phyloP scores from a whole-genome alignment of 371 early-diverging fungal genomes.

The Rhizopus stolonifer region DNA sequence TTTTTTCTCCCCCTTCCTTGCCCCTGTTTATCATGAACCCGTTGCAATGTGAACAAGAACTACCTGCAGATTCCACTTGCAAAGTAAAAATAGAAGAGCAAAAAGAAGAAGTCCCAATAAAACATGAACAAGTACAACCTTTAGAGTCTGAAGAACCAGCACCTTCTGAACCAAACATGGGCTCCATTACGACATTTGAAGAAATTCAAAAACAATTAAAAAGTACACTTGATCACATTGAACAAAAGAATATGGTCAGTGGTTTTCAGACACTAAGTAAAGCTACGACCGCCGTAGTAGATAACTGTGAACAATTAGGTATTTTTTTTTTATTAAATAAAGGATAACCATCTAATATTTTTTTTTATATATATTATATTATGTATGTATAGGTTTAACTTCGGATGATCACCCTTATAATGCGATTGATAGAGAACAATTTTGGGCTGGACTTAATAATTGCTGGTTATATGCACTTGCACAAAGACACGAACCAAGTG shows the following conservation, averaged over 20 bases:
- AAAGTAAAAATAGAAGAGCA: background rate
- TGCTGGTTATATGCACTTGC: constrained; percentile 79
- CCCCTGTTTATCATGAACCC: no score
- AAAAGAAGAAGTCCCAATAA: constrained; percentile 14
- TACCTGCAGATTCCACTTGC: no score
- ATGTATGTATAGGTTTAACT: constrained; percentile 45
- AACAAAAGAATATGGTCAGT: constrained; percentile 64
- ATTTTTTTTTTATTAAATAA: constrained; percentile 7
- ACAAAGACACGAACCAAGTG: constrained; percentile 57
- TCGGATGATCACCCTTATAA: constrained; percentile 54
- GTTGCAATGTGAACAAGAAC: no score
- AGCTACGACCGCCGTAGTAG: constrained; percentile 70
- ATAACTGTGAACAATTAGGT: constrained; percentile 73
- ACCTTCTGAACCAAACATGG: constrained; percentile 7
- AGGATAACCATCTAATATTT: background rate
- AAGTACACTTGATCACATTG: constrained; percentile 67
- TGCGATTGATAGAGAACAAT: constrained; percentile 62
- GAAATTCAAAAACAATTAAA: constrained; percentile 72
- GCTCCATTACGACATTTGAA: constrained; percentile 51
- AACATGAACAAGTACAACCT: constrained; percentile 8
- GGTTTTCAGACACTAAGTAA: constrained; percentile 73
- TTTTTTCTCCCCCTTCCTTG: no score
- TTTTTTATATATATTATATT: no score
- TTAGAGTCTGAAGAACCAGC: constrained; percentile 3
- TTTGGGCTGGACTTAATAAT: constrained; percentile 80